Conservation (phyloP, 495 filamentous ascomycete species). For the Clavariopsis aquatica region DNA sequence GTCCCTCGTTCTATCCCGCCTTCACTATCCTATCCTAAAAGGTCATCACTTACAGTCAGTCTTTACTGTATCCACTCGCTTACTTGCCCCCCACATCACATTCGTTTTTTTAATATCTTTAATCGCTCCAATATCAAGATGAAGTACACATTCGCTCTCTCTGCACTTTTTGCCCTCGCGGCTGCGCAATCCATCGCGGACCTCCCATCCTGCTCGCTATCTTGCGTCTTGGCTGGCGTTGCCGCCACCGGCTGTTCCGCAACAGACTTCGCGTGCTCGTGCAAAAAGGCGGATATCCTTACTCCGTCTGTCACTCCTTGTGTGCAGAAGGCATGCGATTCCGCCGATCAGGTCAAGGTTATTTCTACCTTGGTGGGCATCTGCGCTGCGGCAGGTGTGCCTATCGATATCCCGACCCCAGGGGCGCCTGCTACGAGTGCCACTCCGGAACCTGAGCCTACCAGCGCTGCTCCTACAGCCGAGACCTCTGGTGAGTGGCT, state of each 20-base stretch:
- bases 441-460: background rate
- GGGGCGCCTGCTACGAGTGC: background rate
- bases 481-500: background rate
- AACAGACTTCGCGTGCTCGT: conserved; percentile 9
- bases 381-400: conserved; percentile 15
- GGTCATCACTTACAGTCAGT: conserved; percentile 2
- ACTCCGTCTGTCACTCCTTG: conserved; percentile 3
- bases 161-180: conserved; percentile 2
- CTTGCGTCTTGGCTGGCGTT: background rate
- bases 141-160: conserved; percentile 13
- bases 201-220: conserved; percentile 2
- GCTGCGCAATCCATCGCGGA: conserved; percentile 6
- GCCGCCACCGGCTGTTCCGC: background rate
- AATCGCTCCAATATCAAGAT: background rate
- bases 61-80: conserved; percentile 9
- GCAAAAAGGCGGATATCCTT: conserved; percentile 7
- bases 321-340: conserved; percentile 3
- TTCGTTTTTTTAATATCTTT: background rate
- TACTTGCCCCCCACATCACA: background rate
- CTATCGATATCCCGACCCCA: conserved; percentile 4
- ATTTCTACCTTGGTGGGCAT: conserved; percentile 15
- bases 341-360: conserved; percentile 16
- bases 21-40: background rate
- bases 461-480: conserved; percentile 4
- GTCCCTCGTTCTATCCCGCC: background rate